Evolutionary conservation across 169 alveolate species (phyloP).

Genomic region (Cryptosporidium baileyi): DNA sequence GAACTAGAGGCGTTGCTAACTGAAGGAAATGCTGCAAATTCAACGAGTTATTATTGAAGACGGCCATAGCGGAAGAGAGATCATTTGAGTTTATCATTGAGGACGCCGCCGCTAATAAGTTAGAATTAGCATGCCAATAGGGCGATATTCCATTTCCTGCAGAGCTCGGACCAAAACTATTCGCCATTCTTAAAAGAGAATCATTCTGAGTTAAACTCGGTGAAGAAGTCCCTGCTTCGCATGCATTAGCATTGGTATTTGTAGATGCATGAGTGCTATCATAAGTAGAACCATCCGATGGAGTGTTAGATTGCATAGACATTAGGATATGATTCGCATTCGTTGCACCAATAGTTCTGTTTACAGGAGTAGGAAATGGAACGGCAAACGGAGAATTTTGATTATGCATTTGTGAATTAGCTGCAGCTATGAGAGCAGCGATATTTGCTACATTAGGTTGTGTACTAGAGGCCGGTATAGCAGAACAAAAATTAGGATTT

Average conservation of each 20-base stretch:
- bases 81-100: conserved; percentile 20
- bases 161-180: not conserved
- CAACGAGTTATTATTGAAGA: not conserved
- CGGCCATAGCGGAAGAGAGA: conserved; percentile 24
- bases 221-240: not conserved
- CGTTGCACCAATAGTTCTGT: conserved; percentile 9
- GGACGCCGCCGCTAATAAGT: conserved; percentile 20
- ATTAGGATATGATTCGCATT: not conserved
- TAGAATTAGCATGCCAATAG: conserved; percentile 44
- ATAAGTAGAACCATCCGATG: conserved; percentile 65
- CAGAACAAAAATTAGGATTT: conserved; percentile 12
- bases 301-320: conserved; percentile 56
- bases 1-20: not conserved
- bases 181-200: not conserved
- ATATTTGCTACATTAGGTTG: conserved; percentile 35
- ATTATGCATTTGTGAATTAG: conserved; percentile 36
- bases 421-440: conserved; percentile 59
- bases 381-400: not conserved
- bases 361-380: conserved; percentile 19
- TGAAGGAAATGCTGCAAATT: conserved; percentile 18
- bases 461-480: not conserved
- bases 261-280: conserved; percentile 47
- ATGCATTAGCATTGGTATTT: not conserved
- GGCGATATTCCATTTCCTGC: not conserved
- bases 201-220: not conserved